A percentile compares a stretch with the other conserved stretches of the same genome.
Evolutionary conservation across 83 land plant species (phyloP).

Genomic region (Diphasiastrum complanatum): DNA sequence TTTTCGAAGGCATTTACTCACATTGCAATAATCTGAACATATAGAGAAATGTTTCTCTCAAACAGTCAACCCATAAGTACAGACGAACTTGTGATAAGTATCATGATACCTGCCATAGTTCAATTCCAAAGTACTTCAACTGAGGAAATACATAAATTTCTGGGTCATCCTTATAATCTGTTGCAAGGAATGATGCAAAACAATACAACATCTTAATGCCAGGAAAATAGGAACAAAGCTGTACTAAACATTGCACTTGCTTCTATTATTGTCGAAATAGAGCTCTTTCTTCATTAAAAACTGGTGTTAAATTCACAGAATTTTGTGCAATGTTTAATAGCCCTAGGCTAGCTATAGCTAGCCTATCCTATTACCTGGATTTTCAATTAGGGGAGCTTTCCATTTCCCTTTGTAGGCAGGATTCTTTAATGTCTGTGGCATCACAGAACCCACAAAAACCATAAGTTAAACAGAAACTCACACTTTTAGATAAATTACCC

Average conservation of each 20-base stretch:
- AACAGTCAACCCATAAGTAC: not conserved
- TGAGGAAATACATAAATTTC: slow-evolving; percentile 67
- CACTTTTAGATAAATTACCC: too few species aligned
- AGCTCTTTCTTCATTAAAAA: too few species aligned
- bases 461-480: not conserved
- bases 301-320: too few species aligned
- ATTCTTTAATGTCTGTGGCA: not conserved
- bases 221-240: not conserved
- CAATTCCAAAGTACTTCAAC: slow-evolving; percentile 74
- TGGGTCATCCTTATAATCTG: slow-evolving; percentile 84
- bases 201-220: not conserved
- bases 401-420: slow-evolving; percentile 15
- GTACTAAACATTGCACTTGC: not conserved
- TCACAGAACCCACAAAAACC: not conserved
- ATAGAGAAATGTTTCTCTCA: not conserved
- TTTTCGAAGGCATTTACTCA: too few species aligned
- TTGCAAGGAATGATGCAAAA: not conserved
- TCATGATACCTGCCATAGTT: slow-evolving; percentile 73
- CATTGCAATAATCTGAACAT: not conserved
- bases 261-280: too few species aligned
- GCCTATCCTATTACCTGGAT: slow-evolving; percentile 3
- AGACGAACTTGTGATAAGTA: not conserved
- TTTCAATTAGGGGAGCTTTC: slow-evolving; percentile 16
- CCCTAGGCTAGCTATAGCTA: too few species aligned
- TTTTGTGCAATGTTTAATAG: too few species aligned